Percentiles rank a stretch among this genome's conserved stretches.
These are phyloP conservation scores for Diplogelasinospora grovesii DNA, from an alignment of 495 filamentous ascomycete genomes.

Conservation along the genomic window DNA sequence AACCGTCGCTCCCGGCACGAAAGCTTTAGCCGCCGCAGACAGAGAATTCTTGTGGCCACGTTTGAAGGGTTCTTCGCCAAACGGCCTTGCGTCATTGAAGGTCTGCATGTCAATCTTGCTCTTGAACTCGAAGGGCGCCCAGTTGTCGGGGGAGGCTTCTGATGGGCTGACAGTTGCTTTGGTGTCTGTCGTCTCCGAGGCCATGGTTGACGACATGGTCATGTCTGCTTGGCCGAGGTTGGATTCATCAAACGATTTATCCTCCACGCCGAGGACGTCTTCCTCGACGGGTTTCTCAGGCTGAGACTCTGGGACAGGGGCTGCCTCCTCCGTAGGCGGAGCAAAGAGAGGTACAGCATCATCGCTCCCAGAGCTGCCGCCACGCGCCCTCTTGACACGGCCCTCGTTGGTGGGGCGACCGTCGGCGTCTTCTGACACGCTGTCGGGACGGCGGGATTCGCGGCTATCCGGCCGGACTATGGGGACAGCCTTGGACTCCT, in stretches of 20 bases:
- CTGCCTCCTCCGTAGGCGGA: conserved; percentile 26
- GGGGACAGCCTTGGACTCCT: conserved; percentile 74
- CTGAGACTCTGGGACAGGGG: conserved; percentile 14
- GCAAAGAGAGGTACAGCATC: conserved; percentile 68
- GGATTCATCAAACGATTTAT: conserved; percentile 42
- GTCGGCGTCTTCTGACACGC: conserved; percentile 42
- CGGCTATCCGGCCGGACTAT: conserved; percentile 61
- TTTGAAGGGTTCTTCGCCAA: conserved; percentile 30
- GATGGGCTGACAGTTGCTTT: conserved; percentile 43
- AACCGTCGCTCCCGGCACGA: conserved; percentile 51
- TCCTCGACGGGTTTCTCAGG: conserved; percentile 14
- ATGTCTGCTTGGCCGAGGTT: conserved; percentile 30
- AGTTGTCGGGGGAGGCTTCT: conserved; percentile 33
- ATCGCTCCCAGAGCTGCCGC: conserved; percentile 49
- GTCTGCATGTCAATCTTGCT: conserved; percentile 27
- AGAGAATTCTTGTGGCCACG: conserved; percentile 52
- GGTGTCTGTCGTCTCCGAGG: conserved; percentile 41
- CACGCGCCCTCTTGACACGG: conserved; percentile 67
- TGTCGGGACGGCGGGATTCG: conserved; percentile 23
- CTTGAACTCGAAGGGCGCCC: conserved; percentile 41
- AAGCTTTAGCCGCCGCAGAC: conserved; percentile 62
- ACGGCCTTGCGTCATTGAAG: conserved; percentile 37
- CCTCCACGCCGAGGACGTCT: conserved; percentile 21
- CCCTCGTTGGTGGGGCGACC: conserved; percentile 49
- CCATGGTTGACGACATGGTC: conserved; percentile 37